Conservation (phyloP, 441 rosid species). For the Kokia cookei region DNA sequence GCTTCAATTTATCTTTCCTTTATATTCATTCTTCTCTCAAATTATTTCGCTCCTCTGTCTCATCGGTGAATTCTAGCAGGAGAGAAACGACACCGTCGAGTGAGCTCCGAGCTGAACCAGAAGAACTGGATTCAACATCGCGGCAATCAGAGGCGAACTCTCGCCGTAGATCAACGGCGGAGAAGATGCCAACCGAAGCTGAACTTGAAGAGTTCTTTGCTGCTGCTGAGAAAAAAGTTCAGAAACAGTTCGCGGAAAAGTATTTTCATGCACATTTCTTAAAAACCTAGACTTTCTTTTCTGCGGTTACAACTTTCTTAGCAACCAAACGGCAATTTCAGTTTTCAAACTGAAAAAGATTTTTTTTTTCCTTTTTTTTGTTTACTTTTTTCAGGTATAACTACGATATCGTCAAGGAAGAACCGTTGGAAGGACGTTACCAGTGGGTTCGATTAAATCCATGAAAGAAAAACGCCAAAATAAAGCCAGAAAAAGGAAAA, state of each 20-base stretch:
- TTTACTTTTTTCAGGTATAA: constrained; percentile 52
- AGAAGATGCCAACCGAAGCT: constrained; percentile 39
- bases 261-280: constrained; percentile 20
- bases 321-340: neutral
- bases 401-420: constrained; percentile 65
- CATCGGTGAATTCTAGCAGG: constrained; percentile 14
- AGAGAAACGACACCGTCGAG: constrained; percentile 40
- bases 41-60: neutral
- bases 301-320: neutral
- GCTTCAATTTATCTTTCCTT: neutral
- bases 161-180: constrained; percentile 26
- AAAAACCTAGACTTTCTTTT: neutral
- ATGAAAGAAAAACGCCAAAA: constrained; percentile 11
- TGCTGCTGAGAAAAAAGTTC: constrained; percentile 45
- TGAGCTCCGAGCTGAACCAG: constrained; percentile 25
- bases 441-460: constrained; percentile 53
- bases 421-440: constrained; percentile 78
- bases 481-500: neutral
- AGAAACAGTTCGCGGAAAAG: constrained; percentile 49
- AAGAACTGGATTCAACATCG: constrained; percentile 27
- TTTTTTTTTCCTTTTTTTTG: neutral
- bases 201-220: constrained; percentile 73
- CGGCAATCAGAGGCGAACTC: constrained; percentile 29
- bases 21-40: neutral
- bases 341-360: neutral